Conservation (phyloP, 2,329 filamentous ascomycete species). For the Penicillium brasilianum region DNA sequence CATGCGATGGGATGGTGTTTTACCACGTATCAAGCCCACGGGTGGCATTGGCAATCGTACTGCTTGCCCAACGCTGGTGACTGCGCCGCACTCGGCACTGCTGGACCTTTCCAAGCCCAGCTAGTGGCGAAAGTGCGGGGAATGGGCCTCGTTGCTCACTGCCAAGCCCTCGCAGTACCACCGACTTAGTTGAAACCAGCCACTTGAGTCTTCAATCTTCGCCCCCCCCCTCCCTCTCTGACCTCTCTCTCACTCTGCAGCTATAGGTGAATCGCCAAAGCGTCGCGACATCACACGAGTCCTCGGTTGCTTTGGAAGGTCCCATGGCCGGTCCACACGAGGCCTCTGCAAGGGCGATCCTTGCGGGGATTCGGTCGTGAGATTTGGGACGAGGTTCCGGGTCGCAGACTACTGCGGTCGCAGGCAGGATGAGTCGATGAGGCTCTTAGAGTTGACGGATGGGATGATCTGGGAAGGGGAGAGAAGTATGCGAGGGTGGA, state of each 20-base stretch:
- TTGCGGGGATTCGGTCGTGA: neutral
- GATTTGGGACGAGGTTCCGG: too few species aligned
- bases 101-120: neutral
- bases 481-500: neutral
- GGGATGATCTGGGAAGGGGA: neutral
- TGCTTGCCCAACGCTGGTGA: neutral
- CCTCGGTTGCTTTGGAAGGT: too few species aligned
- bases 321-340: neutral
- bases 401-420: too few species aligned
- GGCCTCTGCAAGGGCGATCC: neutral
- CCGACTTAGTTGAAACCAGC: neutral
- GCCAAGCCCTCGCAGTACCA: too few species aligned
- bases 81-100: neutral
- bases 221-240: too few species aligned
- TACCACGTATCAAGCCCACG: too few species aligned
- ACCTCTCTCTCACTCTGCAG: neutral
- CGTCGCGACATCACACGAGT: neutral
- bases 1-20: neutral
- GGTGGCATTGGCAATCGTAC: neutral
- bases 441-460: neutral
- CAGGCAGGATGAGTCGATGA: neutral
- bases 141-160: neutral
- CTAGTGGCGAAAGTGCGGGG: conserved; percentile 1
- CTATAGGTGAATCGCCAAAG: neutral
- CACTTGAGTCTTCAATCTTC: neutral